Evolutionary conservation across 441 rosid species (phyloP).

Genomic region (Flueggea neowawraea): DNA sequence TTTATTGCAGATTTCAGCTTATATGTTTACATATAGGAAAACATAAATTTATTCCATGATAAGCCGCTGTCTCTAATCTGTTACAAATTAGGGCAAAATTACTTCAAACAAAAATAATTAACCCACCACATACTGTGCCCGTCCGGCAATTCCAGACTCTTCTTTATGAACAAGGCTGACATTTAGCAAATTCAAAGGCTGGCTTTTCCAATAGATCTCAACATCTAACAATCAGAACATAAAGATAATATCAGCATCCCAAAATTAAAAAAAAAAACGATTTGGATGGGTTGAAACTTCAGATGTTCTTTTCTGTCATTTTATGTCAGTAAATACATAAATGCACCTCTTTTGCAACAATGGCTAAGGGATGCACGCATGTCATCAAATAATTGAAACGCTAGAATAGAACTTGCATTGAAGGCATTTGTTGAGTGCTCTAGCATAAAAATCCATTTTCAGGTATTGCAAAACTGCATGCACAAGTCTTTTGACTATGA

Average conservation of each 20-base stretch:
- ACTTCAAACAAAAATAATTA: background rate
- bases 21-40: background rate
- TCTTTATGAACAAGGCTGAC: constrained; percentile 52
- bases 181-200: constrained; percentile 28
- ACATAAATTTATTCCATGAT: background rate
- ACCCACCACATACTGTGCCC: constrained; percentile 64
- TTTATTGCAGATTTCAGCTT: background rate
- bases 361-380: too few species aligned
- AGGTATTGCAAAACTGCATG: too few species aligned
- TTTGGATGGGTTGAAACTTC: background rate
- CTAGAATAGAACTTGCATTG: too few species aligned
- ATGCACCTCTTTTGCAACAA: too few species aligned
- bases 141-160: constrained; percentile 62
- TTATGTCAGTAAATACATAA: background rate
- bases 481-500: too few species aligned
- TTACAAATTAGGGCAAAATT: background rate
- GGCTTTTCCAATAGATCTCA: constrained; percentile 56
- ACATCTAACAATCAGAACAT: constrained; percentile 51
- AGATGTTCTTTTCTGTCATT: background rate
- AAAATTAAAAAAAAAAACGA: background rate
- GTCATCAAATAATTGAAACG: too few species aligned
- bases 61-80: background rate
- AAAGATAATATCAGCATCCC: background rate
- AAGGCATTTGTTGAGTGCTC: too few species aligned
- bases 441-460: too few species aligned